phyloP scores from a whole-genome alignment of 1,139 yeast genomes.

The Protomyces inundatus region DNA sequence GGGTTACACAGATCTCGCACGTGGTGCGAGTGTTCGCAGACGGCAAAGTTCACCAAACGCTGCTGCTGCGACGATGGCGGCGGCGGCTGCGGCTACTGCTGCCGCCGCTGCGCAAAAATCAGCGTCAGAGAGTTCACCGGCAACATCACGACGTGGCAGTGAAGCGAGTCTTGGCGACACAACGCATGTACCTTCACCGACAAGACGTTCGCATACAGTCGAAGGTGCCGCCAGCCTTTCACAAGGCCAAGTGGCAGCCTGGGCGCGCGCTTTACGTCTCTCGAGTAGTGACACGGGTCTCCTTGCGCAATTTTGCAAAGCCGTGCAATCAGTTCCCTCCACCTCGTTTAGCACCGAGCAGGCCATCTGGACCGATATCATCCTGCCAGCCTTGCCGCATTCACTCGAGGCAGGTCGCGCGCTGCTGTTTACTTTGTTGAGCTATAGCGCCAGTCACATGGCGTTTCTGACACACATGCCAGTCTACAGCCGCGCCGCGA shows the following conservation, averaged over 20 bases:
- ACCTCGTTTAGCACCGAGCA: slow-evolving; percentile 3
- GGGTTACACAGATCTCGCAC: slow-evolving; percentile 14
- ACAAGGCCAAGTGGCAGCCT: neutral
- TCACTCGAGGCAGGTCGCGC: neutral
- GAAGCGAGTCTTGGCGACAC: neutral
- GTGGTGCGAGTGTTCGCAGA: neutral
- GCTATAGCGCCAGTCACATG: slow-evolving; percentile 14
- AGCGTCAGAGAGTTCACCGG: neutral
- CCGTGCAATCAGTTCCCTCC: neutral
- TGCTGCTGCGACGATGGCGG: neutral
- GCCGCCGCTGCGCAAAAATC: neutral
- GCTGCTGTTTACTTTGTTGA: neutral
- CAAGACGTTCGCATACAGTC: neutral
- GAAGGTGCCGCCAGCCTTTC: neutral
- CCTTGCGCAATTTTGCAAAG: neutral
- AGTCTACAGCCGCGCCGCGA: neutral
- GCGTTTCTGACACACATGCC: slow-evolving; percentile 2
- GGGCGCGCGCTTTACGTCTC: neutral
- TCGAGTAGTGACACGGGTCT: neutral
- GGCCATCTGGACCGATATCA: neutral
- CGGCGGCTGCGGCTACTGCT: neutral
- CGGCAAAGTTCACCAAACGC: neutral
- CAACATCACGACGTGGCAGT: neutral
- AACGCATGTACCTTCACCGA: neutral
- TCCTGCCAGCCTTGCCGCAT: neutral